Evolutionary conservation across 306 rosid genomes (phyloP).

Genomic region (Castanea mollissima): DNA sequence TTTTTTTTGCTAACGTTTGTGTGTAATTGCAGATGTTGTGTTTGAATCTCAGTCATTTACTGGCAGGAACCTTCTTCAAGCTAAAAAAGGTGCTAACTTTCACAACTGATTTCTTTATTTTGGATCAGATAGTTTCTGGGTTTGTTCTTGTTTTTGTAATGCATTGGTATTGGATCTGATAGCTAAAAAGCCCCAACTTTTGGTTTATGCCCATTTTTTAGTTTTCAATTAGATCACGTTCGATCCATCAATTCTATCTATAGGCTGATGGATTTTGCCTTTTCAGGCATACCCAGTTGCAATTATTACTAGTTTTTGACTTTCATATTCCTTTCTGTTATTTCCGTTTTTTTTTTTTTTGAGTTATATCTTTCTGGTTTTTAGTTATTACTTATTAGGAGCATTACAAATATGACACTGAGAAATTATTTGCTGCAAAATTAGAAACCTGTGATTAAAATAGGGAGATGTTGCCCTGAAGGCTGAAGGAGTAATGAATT

Average conservation of each 20-base stretch:
- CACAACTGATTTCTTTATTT: not conserved
- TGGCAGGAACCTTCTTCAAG: conserved; percentile 82
- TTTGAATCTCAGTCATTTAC: conserved; percentile 43
- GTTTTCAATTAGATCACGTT: not conserved
- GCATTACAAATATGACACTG: not conserved
- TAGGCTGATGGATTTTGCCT: not conserved
- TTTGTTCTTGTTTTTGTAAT: not conserved
- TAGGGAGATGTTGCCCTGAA: too few relatives aligned
- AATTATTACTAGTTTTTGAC: not conserved
- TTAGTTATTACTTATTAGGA: not conserved
- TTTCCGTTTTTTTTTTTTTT: not conserved
- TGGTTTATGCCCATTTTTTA: not conserved
- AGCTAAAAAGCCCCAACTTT: not conserved
- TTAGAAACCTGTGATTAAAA: too few relatives aligned
- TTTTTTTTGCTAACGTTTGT: not conserved
- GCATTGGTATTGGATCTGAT: conserved; percentile 23
- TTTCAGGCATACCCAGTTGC: not conserved
- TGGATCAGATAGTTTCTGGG: not conserved
- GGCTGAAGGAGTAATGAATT: too few relatives aligned
- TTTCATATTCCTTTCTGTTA: not conserved
- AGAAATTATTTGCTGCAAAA: not conserved
- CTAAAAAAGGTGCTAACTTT: conserved; percentile 53
- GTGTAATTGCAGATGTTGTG: conserved; percentile 42
- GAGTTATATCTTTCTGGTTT: not conserved
- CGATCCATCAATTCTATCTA: not conserved